Evolutionary conservation across 2,329 filamentous ascomycete genomes (phyloP).

Genomic region (Xylariaceae sp.): DNA sequence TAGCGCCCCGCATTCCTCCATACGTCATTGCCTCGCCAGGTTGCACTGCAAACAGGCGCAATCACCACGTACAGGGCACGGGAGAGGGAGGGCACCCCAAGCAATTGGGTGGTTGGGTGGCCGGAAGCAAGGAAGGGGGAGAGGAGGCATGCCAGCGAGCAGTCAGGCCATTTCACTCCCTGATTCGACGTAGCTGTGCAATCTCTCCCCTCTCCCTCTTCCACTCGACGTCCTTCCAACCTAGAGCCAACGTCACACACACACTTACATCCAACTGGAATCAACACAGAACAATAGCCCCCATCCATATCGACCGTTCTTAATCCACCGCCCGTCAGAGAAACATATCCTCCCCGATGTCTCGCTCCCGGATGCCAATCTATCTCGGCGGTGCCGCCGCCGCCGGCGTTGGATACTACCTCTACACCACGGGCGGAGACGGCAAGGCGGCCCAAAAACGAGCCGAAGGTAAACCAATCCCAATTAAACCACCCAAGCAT

Average conservation of each 20-base stretch:
- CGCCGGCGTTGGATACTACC: slow-evolving; percentile 77
- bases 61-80: neutral
- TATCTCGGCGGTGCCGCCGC: slow-evolving; percentile 58
- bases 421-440: slow-evolving; percentile 80
- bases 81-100: neutral
- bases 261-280: neutral
- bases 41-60: neutral
- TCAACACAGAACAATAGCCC: neutral
- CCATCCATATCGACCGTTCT: neutral
- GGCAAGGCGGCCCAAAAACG: slow-evolving; percentile 81
- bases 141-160: neutral
- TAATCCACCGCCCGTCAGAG: neutral
- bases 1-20: neutral
- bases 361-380: slow-evolving; percentile 27
- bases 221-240: slow-evolving; percentile 6
- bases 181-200: neutral
- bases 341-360: slow-evolving; percentile 9
- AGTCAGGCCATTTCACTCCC: slow-evolving; percentile 12
- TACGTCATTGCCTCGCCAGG: slow-evolving; percentile 1
- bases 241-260: slow-evolving; percentile 9
- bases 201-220: slow-evolving; percentile 5
- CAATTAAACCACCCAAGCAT: neutral
- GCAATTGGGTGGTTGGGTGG: neutral
- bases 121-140: neutral
- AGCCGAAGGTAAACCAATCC: slow-evolving; percentile 61